Percentiles rank a stretch among this genome's conserved stretches.
These are phyloP conservation scores for Serpula lacrymans DNA, from an alignment of 768 basidiomycete genomes.

Conservation along the genomic window DNA sequence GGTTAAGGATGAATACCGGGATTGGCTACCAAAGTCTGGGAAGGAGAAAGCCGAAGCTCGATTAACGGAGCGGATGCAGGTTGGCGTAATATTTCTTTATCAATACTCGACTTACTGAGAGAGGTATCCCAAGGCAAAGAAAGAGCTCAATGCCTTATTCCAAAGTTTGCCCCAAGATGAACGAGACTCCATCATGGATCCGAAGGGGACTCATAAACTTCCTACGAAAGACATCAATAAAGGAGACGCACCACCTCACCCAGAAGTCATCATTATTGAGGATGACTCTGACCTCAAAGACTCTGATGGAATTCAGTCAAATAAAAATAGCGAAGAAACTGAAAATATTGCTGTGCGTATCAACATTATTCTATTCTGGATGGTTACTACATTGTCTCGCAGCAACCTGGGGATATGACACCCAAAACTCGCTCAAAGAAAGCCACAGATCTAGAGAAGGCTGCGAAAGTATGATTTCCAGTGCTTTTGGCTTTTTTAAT, in stretches of 20 bases:
- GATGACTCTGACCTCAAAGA: conserved; percentile 26
- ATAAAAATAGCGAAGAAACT: conserved; percentile 29
- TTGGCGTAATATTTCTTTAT: conserved; percentile 26
- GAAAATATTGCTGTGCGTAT: conserved; percentile 40
- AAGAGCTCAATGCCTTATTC: conserved; percentile 52
- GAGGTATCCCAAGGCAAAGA: conserved; percentile 47
- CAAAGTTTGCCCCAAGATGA: conserved; percentile 56
- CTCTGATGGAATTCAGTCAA: conserved; percentile 28
- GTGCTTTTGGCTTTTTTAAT: background rate
- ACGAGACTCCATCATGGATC: conserved; percentile 51
- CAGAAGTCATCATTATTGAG: background rate
- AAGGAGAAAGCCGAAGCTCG: conserved; percentile 61
- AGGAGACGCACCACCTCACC: conserved; percentile 6
- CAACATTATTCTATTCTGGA: background rate
- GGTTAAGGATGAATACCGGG: conserved; percentile 52
- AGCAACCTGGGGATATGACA: conserved; percentile 20
- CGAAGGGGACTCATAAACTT: conserved; percentile 36
- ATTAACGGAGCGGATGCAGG: conserved; percentile 63
- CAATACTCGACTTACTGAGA: background rate
- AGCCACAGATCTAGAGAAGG: conserved; percentile 51
- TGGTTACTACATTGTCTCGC: background rate
- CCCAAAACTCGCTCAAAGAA: conserved; percentile 47
- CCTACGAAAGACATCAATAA: conserved; percentile 33
- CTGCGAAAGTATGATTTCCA: conserved; percentile 18
- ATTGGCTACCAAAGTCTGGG: conserved; percentile 67